phyloP scores from a whole-genome alignment of 805 yeast genomes.

The Saturnispora serradocipensis region DNA sequence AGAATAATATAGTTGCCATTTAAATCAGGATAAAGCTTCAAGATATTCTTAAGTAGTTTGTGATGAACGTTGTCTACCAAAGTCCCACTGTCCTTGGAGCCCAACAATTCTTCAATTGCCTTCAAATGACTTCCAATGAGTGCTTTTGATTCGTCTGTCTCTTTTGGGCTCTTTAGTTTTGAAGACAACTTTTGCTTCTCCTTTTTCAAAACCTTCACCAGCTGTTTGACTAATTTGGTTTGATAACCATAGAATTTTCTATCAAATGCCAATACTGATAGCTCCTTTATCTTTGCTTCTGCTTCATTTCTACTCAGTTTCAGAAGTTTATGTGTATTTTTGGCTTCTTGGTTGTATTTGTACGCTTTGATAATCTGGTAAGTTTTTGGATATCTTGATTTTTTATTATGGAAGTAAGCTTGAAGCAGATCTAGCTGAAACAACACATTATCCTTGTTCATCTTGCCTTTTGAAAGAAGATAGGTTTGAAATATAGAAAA shows the following conservation, averaged over 20 bases:
- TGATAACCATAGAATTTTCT: conserved; percentile 35
- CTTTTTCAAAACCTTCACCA: conserved; percentile 30
- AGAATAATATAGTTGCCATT: conserved; percentile 19
- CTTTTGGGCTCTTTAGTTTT: background rate
- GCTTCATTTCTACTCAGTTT: conserved; percentile 34
- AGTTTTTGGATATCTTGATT: conserved; percentile 45
- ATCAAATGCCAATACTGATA: conserved; percentile 37
- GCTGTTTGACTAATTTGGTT: conserved; percentile 31
- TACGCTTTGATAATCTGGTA: conserved; percentile 38
- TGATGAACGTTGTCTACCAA: conserved; percentile 10
- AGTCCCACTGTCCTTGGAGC: background rate
- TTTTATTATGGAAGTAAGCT: conserved; percentile 34
- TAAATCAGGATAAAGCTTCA: conserved; percentile 9
- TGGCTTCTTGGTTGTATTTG: conserved; percentile 14
- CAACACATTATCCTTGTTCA: conserved; percentile 30
- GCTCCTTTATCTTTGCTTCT: conserved; percentile 31
- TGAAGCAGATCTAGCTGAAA: conserved; percentile 54
- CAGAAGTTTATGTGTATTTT: conserved; percentile 30
- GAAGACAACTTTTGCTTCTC: conserved; percentile 7
- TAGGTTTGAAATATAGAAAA: background rate
- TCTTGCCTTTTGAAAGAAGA: background rate
- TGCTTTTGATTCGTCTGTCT: background rate
- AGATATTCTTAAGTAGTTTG: conserved; percentile 16
- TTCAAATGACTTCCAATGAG: background rate
- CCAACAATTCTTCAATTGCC: conserved; percentile 5